Conservation (phyloP, 306 rosid genomes). For the Hippophae gyantsensis region DNA sequence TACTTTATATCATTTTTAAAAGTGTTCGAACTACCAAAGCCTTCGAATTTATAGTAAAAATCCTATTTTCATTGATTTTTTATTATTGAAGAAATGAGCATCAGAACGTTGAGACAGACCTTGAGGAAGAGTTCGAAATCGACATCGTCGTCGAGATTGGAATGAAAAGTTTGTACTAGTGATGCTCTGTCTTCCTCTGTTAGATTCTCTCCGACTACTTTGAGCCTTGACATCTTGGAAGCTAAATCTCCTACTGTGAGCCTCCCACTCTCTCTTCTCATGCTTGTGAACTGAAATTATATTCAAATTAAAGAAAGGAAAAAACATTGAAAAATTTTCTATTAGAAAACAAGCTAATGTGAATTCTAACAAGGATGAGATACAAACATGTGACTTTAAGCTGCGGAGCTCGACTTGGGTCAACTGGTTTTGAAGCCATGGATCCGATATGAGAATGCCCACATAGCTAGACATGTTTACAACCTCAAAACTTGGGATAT, state of each 20-base stretch:
- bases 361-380: background rate
- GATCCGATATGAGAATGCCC: slow-evolving; percentile 97
- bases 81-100: too few species aligned
- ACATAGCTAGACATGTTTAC: slow-evolving; percentile 59
- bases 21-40: too few species aligned
- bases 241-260: slow-evolving; percentile 69
- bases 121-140: slow-evolving; percentile 86
- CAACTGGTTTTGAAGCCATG: slow-evolving; percentile 92
- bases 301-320: slow-evolving; percentile 9
- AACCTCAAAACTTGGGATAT: background rate
- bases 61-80: too few species aligned
- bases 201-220: slow-evolving; percentile 82
- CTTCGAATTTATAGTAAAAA: too few species aligned
- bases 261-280: slow-evolving; percentile 75
- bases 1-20: too few species aligned
- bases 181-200: slow-evolving; percentile 85
- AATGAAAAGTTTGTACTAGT: slow-evolving; percentile 51
- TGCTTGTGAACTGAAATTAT: slow-evolving; percentile 55
- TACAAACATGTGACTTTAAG: slow-evolving; percentile 68
- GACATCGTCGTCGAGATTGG: slow-evolving; percentile 61
- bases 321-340: background rate
- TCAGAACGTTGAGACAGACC: slow-evolving; percentile 26
- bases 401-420: slow-evolving; percentile 94
- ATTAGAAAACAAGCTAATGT: background rate
- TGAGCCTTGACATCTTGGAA: slow-evolving; percentile 76